Evolutionary conservation across 2,329 filamentous ascomycete genomes (phyloP), one percentile per base, ranked within the genome.

Genomic region (Zopfia rhizophila): DNA sequence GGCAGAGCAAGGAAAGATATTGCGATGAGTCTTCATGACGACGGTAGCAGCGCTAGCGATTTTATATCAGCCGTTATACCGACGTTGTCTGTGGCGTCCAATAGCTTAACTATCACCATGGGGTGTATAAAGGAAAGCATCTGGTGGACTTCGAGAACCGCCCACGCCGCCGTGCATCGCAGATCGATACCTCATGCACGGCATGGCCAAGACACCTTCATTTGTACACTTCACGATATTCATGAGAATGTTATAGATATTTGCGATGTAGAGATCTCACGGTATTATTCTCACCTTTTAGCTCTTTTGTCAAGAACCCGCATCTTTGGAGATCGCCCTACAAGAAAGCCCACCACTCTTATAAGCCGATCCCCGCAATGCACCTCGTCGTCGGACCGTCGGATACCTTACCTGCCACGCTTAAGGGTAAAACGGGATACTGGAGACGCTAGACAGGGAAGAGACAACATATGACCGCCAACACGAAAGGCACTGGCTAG

Each of bases 351-450:
- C 22, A 14, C 12, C 32, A 33, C 18, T n/a, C n/a, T n/a, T 40
- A 51, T 53, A 42, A 63, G 58, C 42, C 58, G 61, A 59, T 67
- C 55, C 61, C 61, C 61, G 58, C 60, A 65, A 53, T 46, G 46
- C 56, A 53, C 37, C 42, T 58, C 42, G 44, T 56, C 17, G 27
- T 44, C 52, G 55, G 52, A 51, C 51, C 56, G 48, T 48, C 48
- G 51, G 46, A 52, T 53, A 48, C 32, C 48, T 36, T 44, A 46
- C 39, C 21, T 24, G 40, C 35, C 31, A 16, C 11, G 16, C 4
- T 10, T 25, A 13, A 32, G 46, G 23, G 35, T 45, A 41, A 30
- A n/a, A 38, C 21, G 32, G 33, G 32, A 35, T 8, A 28, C 45
- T 28, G 33, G n/a, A n/a, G 19, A 45, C 54, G 42, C 60, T 59